These are phyloP conservation scores for Papiliotrema laurentii DNA, from an alignment of 1,284 basidiomycete species.

Conservation along the genomic window DNA sequence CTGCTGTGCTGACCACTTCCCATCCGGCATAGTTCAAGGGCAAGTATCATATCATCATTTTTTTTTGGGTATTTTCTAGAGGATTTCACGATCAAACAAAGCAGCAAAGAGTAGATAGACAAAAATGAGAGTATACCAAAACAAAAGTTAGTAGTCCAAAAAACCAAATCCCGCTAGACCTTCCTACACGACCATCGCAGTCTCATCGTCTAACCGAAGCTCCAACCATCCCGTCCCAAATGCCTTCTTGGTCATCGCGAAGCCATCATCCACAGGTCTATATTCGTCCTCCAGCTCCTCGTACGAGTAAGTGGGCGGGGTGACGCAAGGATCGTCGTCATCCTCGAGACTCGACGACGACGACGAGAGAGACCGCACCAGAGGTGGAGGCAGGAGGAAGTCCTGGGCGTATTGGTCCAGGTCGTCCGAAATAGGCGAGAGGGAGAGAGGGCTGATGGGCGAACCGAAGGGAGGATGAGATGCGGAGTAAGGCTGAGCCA, in stretches of 20 bases:
- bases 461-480: not conserved
- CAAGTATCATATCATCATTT: no score
- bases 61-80: no score
- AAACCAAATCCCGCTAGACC: not conserved
- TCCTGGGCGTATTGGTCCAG: conserved; percentile 16
- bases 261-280: not conserved
- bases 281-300: not conserved
- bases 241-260: not conserved
- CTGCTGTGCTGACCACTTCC: no score
- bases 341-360: conserved; percentile 7
- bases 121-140: no score
- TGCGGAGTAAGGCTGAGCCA: not conserved
- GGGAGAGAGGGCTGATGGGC: not conserved
- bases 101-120: no score
- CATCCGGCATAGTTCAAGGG: no score
- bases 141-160: no score
- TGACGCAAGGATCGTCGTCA: conserved; percentile 21
- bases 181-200: not conserved
- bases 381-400: conserved; percentile 22
- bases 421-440: not conserved
- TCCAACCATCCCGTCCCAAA: not conserved
- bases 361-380: conserved; percentile 21
- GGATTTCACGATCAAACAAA: no score
- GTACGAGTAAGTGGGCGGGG: conserved; percentile 13
- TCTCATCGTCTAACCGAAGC: not conserved